phyloP scores from a whole-genome alignment of 306 rosid genomes.

The Medicago arabica region DNA sequence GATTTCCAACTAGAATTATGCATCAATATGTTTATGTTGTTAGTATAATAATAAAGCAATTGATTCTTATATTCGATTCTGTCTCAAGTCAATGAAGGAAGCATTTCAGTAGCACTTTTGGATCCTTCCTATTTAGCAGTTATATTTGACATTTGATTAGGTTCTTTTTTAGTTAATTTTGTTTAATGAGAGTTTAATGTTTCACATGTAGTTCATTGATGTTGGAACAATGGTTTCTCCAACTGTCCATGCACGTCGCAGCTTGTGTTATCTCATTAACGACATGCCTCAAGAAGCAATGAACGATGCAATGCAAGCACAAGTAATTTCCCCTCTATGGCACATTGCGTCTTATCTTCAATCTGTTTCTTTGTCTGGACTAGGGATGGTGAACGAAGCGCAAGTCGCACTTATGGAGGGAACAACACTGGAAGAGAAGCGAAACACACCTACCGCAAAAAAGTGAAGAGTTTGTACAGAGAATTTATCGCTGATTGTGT shows the following conservation, averaged over 20 bases:
- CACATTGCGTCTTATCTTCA: slow-evolving; percentile 84
- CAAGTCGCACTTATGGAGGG: slow-evolving; percentile 72
- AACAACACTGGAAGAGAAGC: slow-evolving; percentile 63
- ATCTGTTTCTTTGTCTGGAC: slow-evolving; percentile 63
- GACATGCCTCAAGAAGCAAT: slow-evolving; percentile 71
- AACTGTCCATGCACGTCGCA: slow-evolving; percentile 69
- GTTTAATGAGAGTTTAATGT: slow-evolving; percentile 19
- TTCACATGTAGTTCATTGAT: slow-evolving; percentile 64
- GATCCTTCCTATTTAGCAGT: slow-evolving; percentile 23
- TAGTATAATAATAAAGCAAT: slow-evolving; percentile 1
- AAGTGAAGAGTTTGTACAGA: slow-evolving; percentile 53
- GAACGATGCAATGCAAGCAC: slow-evolving; percentile 78
- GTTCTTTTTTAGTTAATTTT: slow-evolving; percentile 7
- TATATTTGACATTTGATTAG: slow-evolving; percentile 11
- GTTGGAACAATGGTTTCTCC: slow-evolving; percentile 85
- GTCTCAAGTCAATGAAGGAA: neutral
- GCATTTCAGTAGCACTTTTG: neutral
- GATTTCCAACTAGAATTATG: neutral
- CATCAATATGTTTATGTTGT: slow-evolving; percentile 1
- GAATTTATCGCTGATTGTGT: slow-evolving; percentile 22
- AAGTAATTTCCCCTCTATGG: slow-evolving; percentile 73
- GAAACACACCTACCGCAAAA: slow-evolving; percentile 46
- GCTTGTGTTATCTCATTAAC: slow-evolving; percentile 69
- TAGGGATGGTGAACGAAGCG: slow-evolving; percentile 72
- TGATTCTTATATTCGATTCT: slow-evolving; percentile 1